Percentiles rank a stretch among this genome's conserved stretches.
phyloP scores from a whole-genome alignment of 139 green algal genomes.

The Pleodorina starrii region DNA sequence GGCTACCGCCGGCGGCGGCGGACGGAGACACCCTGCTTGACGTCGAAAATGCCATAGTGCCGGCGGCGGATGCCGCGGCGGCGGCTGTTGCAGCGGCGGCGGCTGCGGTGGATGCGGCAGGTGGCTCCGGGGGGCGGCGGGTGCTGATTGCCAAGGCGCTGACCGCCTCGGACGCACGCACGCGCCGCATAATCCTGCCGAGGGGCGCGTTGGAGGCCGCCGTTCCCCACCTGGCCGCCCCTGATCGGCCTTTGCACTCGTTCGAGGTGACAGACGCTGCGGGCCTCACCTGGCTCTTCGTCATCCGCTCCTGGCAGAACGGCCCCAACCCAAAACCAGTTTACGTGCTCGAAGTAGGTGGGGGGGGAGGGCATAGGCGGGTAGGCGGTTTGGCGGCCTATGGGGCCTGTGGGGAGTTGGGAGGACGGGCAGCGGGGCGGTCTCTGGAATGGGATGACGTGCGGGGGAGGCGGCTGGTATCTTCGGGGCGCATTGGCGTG shows the following conservation, averaged over 20 bases:
- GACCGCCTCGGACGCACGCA: slow-evolving; percentile 75
- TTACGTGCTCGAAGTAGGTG: slow-evolving; percentile 78
- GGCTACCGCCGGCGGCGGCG: too few species aligned
- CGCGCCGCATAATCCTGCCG: slow-evolving; percentile 82
- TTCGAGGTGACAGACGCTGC: not conserved
- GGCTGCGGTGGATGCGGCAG: not conserved
- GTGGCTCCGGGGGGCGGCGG: not conserved
- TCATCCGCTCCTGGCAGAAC: slow-evolving; percentile 84
- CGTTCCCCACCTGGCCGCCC: slow-evolving; percentile 45
- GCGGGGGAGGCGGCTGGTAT: too few species aligned
- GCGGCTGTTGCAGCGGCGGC: not conserved
- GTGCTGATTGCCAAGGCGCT: slow-evolving; percentile 85
- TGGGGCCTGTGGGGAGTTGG: too few species aligned
- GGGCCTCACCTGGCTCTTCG: slow-evolving; percentile 58
- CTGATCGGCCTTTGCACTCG: not conserved
- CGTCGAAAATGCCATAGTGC: not conserved
- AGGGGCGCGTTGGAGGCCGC: slow-evolving; percentile 77
- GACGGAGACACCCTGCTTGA: not conserved
- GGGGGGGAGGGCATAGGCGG: not conserved
- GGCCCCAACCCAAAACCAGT: slow-evolving; percentile 80
- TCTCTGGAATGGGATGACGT: too few species aligned
- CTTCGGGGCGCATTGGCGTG: too few species aligned
- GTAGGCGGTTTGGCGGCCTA: too few species aligned
- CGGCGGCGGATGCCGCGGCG: not conserved
- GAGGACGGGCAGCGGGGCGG: too few species aligned